Conservation (phyloP, 495 filamentous ascomycete genomes). For the Astrothelium macrocarpum region DNA sequence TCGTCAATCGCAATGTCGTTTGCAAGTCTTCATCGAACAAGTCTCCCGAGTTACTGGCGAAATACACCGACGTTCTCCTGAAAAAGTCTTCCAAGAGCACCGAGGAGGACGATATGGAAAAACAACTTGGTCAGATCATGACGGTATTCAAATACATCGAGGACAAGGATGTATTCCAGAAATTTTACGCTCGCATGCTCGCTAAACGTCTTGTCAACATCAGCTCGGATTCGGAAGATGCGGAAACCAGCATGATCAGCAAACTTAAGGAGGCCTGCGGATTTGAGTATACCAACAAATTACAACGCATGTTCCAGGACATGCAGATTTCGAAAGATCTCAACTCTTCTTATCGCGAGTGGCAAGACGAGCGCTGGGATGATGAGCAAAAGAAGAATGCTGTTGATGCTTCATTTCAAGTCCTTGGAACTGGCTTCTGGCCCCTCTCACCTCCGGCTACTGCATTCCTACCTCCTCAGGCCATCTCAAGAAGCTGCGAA, state of each 20-base stretch:
- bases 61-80: constrained; percentile 88
- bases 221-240: constrained; percentile 91
- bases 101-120: constrained; percentile 88
- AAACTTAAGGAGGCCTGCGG: constrained; percentile 98
- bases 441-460: constrained; percentile 78
- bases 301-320: constrained; percentile 99
- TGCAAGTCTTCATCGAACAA: constrained; percentile 86
- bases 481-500: constrained; percentile 78
- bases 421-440: constrained; percentile 97
- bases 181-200: constrained; percentile 95
- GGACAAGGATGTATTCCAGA: constrained; percentile 99
- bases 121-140: constrained; percentile 91
- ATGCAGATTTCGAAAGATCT: constrained; percentile 98
- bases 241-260: constrained; percentile 98
- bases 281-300: constrained; percentile 98
- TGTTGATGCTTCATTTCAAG: constrained; percentile 71
- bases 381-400: constrained; percentile 49
- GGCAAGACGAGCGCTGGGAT: constrained; percentile 51
- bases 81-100: constrained; percentile 79
- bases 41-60: constrained; percentile 88
- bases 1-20: constrained; percentile 92
- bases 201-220: constrained; percentile 90
- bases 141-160: constrained; percentile 99
- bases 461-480: constrained; percentile 72
- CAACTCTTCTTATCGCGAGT: constrained; percentile 73